These are phyloP conservation scores for Ensete glaucum DNA, from an alignment of 176 grass and related monocot species.

Conservation along the genomic window DNA sequence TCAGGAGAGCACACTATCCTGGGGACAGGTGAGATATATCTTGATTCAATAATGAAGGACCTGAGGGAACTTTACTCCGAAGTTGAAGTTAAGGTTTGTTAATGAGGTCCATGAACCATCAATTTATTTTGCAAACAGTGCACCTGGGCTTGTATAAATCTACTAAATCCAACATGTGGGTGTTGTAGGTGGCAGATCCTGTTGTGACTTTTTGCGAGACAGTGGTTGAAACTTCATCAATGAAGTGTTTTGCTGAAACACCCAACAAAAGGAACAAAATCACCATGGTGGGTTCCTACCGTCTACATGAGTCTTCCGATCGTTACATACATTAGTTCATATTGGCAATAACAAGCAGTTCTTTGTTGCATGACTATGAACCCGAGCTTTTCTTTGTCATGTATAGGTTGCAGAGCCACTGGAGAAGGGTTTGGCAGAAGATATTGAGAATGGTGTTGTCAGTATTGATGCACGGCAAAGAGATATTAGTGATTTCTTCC, in stretches of 20 bases:
- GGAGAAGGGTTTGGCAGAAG: constrained; percentile 88
- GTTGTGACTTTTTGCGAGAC: constrained; percentile 98
- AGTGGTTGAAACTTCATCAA: constrained; percentile 94
- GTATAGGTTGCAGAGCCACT: constrained; percentile 80
- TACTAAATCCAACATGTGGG: not conserved
- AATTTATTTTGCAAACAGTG: constrained; percentile 1
- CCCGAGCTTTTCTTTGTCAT: constrained; percentile 12
- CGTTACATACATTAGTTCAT: not conserved
- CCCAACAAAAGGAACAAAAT: constrained; percentile 99
- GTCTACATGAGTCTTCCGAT: not conserved
- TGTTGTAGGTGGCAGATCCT: constrained; percentile 86
- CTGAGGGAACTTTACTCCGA: constrained; percentile 97
- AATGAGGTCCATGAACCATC: constrained; percentile 6
- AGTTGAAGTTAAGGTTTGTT: constrained; percentile 91
- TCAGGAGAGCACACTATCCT: constrained; percentile 94
- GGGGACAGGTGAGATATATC: constrained; percentile 86
- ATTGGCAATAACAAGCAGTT: not conserved
- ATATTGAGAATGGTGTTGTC: constrained; percentile 94
- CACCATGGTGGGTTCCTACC: constrained; percentile 56
- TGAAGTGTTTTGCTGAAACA: constrained; percentile 99
- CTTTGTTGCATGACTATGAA: not conserved
- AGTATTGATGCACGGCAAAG: constrained; percentile 87
- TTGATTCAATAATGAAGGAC: constrained; percentile 99
- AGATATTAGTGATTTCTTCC: constrained; percentile 96
- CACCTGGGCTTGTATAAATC: not conserved